Evolutionary conservation across 2,329 filamentous ascomycete species (phyloP).

Genomic region (Apiospora arundinis): DNA sequence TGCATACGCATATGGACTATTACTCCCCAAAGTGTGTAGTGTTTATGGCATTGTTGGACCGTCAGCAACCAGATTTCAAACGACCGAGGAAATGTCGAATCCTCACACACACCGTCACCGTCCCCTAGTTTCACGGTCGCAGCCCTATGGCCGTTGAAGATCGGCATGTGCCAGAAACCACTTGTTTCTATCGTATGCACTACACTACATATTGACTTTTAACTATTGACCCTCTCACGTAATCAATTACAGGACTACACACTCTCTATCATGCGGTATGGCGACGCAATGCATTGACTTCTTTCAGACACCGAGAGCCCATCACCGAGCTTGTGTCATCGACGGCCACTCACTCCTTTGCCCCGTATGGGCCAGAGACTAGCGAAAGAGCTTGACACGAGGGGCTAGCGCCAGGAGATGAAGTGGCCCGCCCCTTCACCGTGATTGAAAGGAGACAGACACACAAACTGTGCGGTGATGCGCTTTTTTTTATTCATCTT

Average conservation of each 20-base stretch:
- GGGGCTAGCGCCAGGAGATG: background rate
- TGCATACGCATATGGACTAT: background rate
- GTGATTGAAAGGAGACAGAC: background rate
- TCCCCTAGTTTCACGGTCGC: background rate
- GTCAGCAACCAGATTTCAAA: background rate
- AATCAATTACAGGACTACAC: background rate
- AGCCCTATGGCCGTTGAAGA: background rate
- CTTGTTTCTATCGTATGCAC: background rate
- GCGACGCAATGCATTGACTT: background rate
- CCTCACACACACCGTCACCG: background rate
- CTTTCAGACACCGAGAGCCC: background rate
- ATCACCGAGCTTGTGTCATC: background rate
- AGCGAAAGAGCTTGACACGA: background rate
- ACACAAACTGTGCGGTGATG: background rate
- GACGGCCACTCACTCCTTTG: background rate
- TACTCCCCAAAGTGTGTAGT: background rate
- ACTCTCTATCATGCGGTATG: too few species aligned
- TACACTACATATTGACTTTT: too few species aligned
- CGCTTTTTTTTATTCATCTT: background rate
- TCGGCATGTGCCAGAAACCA: background rate
- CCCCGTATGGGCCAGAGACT: background rate
- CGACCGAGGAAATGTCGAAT: constrained; percentile 3
- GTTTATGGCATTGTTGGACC: background rate
- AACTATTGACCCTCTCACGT: too few species aligned
- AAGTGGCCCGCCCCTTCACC: background rate